A percentile compares a stretch with the other conserved stretches of the same genome.
These are phyloP conservation scores for Gaultheria prostrata DNA, from an alignment of 148 eudicot species.

Conservation along the genomic window DNA sequence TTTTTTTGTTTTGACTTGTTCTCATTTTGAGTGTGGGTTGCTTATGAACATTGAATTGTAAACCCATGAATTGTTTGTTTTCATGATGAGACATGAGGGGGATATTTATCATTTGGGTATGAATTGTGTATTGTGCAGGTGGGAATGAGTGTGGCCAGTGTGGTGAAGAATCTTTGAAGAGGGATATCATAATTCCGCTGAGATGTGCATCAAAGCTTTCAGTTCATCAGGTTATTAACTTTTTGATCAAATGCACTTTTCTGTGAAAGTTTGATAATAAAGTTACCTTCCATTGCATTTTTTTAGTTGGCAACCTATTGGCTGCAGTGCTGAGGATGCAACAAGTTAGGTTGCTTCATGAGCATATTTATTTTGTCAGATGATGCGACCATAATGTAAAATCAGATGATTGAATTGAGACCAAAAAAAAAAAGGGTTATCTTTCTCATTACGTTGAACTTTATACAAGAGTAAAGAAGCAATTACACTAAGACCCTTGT, in stretches of 20 bases:
- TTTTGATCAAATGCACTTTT: not conserved
- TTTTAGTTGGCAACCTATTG: not conserved
- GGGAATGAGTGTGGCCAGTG: conserved; percentile 99
- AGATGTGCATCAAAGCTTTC: conserved; percentile 88
- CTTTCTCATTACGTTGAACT: too few relatives aligned
- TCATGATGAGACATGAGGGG: not conserved
- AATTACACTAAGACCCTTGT: too few relatives aligned
- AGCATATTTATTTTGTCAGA: not conserved
- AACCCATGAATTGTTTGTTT: too few relatives aligned
- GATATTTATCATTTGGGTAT: not conserved
- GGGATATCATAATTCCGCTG: conserved; percentile 87
- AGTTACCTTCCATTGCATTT: not conserved
- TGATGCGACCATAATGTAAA: not conserved
- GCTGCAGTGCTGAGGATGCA: not conserved
- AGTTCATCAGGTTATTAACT: conserved; percentile 69
- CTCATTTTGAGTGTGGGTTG: too few relatives aligned
- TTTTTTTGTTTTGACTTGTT: too few relatives aligned
- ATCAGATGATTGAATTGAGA: too few relatives aligned
- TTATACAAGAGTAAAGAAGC: not conserved
- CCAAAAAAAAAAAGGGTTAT: too few relatives aligned
- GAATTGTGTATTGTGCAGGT: conserved; percentile 40
- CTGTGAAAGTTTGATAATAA: not conserved
- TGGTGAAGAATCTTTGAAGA: conserved; percentile 93
- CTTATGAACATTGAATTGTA: too few relatives aligned
- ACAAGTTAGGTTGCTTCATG: not conserved